Conservation (phyloP, 306 rosid species). For the Ceratonia siliqua region DNA sequence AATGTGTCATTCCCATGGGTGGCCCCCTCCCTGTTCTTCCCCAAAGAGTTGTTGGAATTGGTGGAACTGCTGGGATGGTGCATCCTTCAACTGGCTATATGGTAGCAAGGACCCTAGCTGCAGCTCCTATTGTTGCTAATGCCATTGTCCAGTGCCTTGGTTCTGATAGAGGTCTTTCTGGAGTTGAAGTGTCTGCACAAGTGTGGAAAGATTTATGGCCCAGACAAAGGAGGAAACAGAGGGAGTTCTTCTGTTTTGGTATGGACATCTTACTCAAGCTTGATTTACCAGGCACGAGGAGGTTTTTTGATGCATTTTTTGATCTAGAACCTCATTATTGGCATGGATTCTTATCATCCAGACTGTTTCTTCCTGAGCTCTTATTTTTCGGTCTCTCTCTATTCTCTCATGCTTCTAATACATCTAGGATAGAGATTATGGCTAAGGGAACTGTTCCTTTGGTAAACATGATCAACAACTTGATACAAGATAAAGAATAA, state of each 20-base stretch:
- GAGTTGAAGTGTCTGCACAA: constrained; percentile 61
- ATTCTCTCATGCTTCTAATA: constrained; percentile 89
- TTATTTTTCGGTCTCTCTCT: constrained; percentile 75
- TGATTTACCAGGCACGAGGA: constrained; percentile 79
- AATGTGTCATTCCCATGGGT: constrained; percentile 96
- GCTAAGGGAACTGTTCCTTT: constrained; percentile 92
- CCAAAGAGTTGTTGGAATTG: constrained; percentile 94
- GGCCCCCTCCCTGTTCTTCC: constrained; percentile 95
- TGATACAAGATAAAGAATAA: constrained; percentile 79
- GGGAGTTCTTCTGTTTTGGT: constrained; percentile 99
- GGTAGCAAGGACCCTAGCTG: constrained; percentile 98
- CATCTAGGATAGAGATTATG: constrained; percentile 90
- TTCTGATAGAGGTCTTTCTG: constrained; percentile 55
- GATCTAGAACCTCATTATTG: constrained; percentile 93
- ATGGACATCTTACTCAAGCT: constrained; percentile 95
- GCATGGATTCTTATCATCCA: constrained; percentile 97
- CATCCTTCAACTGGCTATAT: constrained; percentile 98
- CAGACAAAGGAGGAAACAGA: constrained; percentile 81
- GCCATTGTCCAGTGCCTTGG: constrained; percentile 75
- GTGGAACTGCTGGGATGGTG: constrained; percentile 99
- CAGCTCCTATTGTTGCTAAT: constrained; percentile 89
- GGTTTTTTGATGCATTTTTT: constrained; percentile 90
- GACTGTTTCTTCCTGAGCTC: constrained; percentile 90
- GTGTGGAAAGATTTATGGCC: constrained; percentile 98
- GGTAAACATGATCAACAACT: constrained; percentile 89